Conservation (phyloP, 2,329 filamentous ascomycete species). For the Talaromyces amestolkiae region DNA sequence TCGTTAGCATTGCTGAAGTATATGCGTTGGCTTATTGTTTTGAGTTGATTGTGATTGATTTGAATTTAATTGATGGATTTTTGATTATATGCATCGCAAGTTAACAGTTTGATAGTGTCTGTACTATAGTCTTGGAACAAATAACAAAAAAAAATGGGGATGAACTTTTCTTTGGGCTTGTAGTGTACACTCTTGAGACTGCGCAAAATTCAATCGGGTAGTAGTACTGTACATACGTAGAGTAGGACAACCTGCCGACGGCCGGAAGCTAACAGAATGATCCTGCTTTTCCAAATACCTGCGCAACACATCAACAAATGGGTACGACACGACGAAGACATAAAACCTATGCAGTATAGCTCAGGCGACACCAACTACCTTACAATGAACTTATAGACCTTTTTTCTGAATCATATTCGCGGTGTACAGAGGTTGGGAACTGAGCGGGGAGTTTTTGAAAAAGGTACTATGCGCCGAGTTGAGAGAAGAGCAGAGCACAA, state of each 20-base stretch:
- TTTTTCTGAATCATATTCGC: neutral
- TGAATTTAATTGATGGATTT: conserved; percentile 11
- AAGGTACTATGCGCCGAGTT: neutral
- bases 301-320: neutral
- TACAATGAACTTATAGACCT: neutral
- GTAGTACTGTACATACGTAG: neutral
- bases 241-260: neutral
- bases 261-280: neutral
- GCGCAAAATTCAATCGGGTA: neutral
- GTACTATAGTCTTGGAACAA: conserved; percentile 38
- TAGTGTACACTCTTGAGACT: neutral
- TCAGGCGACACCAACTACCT: too few relatives aligned
- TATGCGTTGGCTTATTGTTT: conserved; percentile 5
- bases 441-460: neutral
- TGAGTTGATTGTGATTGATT: neutral
- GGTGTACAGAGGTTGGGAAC: neutral
- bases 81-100: conserved; percentile 8
- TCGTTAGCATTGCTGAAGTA: conserved; percentile 1
- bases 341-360: neutral
- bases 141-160: conserved; percentile 15
- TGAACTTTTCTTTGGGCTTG: neutral
- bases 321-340: neutral
- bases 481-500: neutral
- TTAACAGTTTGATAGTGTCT: conserved; percentile 15
- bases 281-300: neutral